phyloP scores from a whole-genome alignment of 148 eudicot genomes.

The Tetragonia tetragonoides region DNA sequence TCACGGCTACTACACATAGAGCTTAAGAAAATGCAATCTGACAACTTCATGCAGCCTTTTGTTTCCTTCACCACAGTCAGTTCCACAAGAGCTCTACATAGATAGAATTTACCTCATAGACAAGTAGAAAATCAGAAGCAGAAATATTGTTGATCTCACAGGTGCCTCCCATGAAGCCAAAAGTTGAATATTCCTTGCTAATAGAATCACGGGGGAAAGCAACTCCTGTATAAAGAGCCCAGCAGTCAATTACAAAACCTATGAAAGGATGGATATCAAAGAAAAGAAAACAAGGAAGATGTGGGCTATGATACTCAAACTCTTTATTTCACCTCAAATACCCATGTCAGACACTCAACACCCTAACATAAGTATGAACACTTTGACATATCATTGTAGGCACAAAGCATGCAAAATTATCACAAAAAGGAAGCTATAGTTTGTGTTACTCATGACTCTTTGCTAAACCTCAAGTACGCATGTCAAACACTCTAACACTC shows the following conservation, averaged over 20 bases:
- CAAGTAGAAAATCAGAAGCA: constrained; percentile 50
- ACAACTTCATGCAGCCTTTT: not conserved
- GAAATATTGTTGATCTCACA: constrained; percentile 50
- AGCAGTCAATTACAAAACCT: not conserved
- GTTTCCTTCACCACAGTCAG: not conserved
- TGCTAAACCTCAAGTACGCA: no score
- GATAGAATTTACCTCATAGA: constrained; percentile 44
- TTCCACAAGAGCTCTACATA: not conserved
- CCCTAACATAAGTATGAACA: no score
- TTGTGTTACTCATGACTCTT: no score
- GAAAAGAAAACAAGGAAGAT: not conserved
- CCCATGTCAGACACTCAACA: no score
- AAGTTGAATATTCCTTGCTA: constrained; percentile 36
- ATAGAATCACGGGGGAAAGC: constrained; percentile 54
- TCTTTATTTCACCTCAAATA: no score
- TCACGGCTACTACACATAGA: not conserved
- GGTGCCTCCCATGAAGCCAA: constrained; percentile 83
- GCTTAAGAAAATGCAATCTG: not conserved
- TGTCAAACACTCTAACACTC: no score
- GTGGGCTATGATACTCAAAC: not conserved
- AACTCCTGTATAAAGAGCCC: constrained; percentile 48
- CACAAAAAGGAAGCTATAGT: no score
- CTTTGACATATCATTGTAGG: no score
- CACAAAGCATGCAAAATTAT: no score
- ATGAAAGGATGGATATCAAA: not conserved